Conservation (phyloP, 225 moss, liverwort and hornwort genomes). For the Straminergon stramineum region DNA sequence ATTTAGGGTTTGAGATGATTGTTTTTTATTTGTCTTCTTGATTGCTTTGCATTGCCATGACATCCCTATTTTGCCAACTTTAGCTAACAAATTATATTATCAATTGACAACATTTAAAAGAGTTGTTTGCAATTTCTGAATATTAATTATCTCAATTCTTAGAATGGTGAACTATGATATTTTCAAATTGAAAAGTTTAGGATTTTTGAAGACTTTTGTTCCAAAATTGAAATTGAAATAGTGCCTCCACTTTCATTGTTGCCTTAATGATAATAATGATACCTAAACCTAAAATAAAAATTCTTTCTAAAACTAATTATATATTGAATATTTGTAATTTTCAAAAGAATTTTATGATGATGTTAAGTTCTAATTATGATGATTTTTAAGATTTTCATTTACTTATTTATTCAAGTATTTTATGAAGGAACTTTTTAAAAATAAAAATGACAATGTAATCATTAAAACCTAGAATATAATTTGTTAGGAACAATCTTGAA, state of each 20-base stretch:
- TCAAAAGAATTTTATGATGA: no score
- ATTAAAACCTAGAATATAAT: not conserved
- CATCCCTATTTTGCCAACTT: not conserved
- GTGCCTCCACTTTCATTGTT: not conserved
- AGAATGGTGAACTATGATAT: not conserved
- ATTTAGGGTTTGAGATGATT: not conserved
- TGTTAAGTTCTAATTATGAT: not conserved
- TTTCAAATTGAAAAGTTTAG: not conserved
- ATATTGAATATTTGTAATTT: not conserved
- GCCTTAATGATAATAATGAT: not conserved
- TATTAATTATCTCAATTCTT: no score
- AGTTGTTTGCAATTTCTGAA: no score
- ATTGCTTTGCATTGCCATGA: not conserved
- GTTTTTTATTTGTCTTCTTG: not conserved
- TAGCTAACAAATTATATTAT: no score
- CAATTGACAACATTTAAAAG: not conserved
- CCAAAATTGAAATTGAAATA: not conserved
- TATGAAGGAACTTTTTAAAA: not conserved
- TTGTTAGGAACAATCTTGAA: rapidly evolving
- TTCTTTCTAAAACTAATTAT: no score
- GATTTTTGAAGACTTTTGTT: not conserved
- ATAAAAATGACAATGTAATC: no score
- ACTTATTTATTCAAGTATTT: not conserved
- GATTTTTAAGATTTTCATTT: not conserved
- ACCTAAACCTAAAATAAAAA: not conserved